Evolutionary conservation across 2,329 filamentous ascomycete species (phyloP).

Genomic region (Calonectria ilicicola): DNA sequence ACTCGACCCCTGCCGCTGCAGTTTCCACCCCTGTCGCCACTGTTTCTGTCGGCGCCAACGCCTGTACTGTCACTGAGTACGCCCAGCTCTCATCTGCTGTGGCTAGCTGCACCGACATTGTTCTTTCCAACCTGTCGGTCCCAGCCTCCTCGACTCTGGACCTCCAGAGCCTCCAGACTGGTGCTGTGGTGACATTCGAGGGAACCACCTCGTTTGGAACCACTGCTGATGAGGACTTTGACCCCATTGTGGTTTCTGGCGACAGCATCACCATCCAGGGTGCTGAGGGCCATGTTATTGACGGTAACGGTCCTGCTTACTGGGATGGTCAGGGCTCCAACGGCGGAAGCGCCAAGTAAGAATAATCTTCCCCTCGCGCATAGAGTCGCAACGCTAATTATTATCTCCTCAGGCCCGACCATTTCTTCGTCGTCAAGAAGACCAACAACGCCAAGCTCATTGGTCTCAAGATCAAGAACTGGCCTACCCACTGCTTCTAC

Average conservation of each 20-base stretch:
- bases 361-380: no score
- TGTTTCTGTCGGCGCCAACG: constrained; percentile 4
- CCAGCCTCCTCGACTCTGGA: constrained; percentile 22
- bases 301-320: constrained; percentile 66
- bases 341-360: constrained; percentile 67
- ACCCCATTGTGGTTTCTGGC: constrained; percentile 66
- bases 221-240: constrained; percentile 16
- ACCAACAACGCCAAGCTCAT: constrained; percentile 47
- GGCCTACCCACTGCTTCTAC: constrained; percentile 52
- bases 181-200: constrained; percentile 19
- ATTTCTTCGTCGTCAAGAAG: constrained; percentile 62
- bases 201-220: constrained; percentile 24
- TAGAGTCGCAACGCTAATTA: neutral
- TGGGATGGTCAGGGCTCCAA: constrained; percentile 71
- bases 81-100: constrained; percentile 16
- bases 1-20: neutral
- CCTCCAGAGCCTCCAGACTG: constrained; percentile 18
- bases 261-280: constrained; percentile 64
- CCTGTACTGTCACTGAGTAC: constrained; percentile 23
- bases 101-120: constrained; percentile 21
- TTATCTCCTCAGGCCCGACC: constrained; percentile 46
- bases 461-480: constrained; percentile 51
- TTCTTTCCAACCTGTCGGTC: constrained; percentile 18
- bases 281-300: constrained; percentile 60
- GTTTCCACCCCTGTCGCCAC: neutral